A percentile compares a stretch with the other conserved stretches of the same genome.
Evolutionary conservation across 495 filamentous ascomycete genomes (phyloP).

Genomic region (Jackrogersella multiformis): DNA sequence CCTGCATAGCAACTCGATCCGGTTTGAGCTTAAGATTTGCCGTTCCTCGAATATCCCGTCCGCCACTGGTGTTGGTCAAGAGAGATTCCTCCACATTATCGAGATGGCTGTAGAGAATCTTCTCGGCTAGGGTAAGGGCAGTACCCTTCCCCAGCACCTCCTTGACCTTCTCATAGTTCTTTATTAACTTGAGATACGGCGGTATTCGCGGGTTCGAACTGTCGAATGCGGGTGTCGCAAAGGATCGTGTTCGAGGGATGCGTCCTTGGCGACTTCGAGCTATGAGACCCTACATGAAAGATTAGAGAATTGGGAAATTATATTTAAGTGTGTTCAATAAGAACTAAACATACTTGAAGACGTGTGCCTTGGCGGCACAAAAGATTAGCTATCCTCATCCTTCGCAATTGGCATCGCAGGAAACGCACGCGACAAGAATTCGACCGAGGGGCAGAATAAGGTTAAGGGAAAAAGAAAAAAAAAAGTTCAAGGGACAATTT

Average conservation of each 20-base stretch:
- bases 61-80: conserved; percentile 80
- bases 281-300: conserved; percentile 29
- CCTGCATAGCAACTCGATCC: conserved; percentile 98
- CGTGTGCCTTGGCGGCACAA: conserved; percentile 41
- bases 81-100: conserved; percentile 87
- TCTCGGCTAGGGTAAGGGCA: conserved; percentile 88
- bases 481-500: conserved; percentile 13
- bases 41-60: conserved; percentile 79
- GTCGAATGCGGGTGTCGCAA: conserved; percentile 45
- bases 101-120: conserved; percentile 97
- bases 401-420: conserved; percentile 37
- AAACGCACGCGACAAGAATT: conserved; percentile 9
- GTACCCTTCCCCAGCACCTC: conserved; percentile 72
- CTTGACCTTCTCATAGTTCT: conserved; percentile 68
- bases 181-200: conserved; percentile 57
- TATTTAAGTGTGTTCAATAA: neutral
- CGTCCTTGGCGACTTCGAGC: conserved; percentile 34
- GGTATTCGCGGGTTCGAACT: conserved; percentile 50
- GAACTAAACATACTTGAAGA: conserved; percentile 37
- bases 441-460: neutral
- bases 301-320: no score
- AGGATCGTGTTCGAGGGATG: conserved; percentile 40
- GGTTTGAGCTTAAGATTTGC: conserved; percentile 98
- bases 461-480: conserved; percentile 31
- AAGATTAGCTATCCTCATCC: conserved; percentile 45